These are phyloP conservation scores for Cryptosporidium canis DNA, from an alignment of 169 alveolate genomes.

Conservation along the genomic window DNA sequence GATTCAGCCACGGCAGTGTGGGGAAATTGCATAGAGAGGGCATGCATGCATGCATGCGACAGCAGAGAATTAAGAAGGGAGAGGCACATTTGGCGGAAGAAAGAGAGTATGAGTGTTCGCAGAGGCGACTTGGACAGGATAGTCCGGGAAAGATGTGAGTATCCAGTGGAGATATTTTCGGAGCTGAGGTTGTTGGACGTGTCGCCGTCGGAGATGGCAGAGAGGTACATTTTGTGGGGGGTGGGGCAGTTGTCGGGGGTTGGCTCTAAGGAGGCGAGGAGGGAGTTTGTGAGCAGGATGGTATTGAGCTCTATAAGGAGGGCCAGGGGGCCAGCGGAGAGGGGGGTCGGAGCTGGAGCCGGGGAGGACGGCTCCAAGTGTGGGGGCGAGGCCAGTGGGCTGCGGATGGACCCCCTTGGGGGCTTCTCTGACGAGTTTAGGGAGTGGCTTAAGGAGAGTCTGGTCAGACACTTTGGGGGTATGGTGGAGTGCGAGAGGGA, in stretches of 20 bases:
- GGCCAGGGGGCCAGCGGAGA: background rate
- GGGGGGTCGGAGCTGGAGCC: background rate
- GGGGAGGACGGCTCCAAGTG: background rate
- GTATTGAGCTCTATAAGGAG: conserved; percentile 9
- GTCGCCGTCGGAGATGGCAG: conserved; percentile 34
- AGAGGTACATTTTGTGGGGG: conserved; percentile 7
- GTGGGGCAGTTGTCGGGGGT: background rate
- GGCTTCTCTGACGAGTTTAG: background rate
- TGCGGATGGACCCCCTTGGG: conserved; percentile 47
- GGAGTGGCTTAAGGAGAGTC: conserved; percentile 14
- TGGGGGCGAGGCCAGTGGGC: background rate
- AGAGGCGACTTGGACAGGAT: background rate
- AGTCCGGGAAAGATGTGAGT: conserved; percentile 3
- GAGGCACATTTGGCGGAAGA: background rate
- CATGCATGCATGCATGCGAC: background rate
- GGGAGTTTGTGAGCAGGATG: conserved; percentile 18
- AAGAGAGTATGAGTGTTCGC: background rate
- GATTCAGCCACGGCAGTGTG: background rate
- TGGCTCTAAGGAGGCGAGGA: background rate
- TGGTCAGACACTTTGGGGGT: background rate
- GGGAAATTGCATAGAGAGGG: background rate
- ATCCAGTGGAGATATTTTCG: conserved; percentile 17
- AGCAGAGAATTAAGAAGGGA: background rate
- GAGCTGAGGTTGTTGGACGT: conserved; percentile 24
- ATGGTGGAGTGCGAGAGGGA: conserved; percentile 42